A percentile compares a stretch with the other conserved stretches of the same genome.
Evolutionary conservation across 495 filamentous ascomycete genomes (phyloP).

Genomic region (Lasiosphaeris hirsuta): DNA sequence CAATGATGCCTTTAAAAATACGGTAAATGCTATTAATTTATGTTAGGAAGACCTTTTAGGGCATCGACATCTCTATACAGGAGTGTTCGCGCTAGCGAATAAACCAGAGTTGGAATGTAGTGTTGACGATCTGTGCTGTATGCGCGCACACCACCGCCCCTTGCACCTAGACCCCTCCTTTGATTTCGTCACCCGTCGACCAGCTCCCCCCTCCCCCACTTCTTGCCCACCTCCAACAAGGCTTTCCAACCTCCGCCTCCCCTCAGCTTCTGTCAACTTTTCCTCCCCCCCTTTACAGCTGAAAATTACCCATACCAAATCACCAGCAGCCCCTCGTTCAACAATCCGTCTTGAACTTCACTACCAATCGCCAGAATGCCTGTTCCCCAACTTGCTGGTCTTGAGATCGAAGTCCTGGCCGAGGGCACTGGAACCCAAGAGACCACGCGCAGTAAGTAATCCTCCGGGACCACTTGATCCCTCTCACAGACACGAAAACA

Average conservation of each 20-base stretch:
- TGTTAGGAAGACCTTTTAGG: too few species aligned
- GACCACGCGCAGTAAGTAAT: conserved; percentile 29
- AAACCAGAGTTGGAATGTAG: too few species aligned
- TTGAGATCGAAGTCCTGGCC: conserved; percentile 23
- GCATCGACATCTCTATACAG: too few species aligned
- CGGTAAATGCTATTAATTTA: too few species aligned
- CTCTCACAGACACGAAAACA: background rate
- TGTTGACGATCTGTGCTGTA: conserved; percentile 8
- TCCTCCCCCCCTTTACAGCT: background rate
- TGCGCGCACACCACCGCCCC: background rate
- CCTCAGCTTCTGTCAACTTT: background rate
- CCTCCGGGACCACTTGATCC: background rate
- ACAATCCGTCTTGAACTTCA: conserved; percentile 7
- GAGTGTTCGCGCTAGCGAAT: too few species aligned
- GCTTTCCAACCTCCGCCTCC: background rate
- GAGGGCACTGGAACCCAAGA: conserved; percentile 26
- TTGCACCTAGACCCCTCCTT: background rate
- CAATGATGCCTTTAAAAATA: too few species aligned
- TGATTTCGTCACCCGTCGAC: background rate
- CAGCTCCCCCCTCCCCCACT: background rate
- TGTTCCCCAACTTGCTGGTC: conserved; percentile 28
- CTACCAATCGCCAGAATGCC: conserved; percentile 16
- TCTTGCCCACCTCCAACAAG: background rate
- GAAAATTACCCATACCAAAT: background rate
- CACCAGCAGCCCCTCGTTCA: background rate